phyloP scores from a whole-genome alignment of 805 yeast genomes.

The Hanseniaspora hatyaiensis region DNA sequence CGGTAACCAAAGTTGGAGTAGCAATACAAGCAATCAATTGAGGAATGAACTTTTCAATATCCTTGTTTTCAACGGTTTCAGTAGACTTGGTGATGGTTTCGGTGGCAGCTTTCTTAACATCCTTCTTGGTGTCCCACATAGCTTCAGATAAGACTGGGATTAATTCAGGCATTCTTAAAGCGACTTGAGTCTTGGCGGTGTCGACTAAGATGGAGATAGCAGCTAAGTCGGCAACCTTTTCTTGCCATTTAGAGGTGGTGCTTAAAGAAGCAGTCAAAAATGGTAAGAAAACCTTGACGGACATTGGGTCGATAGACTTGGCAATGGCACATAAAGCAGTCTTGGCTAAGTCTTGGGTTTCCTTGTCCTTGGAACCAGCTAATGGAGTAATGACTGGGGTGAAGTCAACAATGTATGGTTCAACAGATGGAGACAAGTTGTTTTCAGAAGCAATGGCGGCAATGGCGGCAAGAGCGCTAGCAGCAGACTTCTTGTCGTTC shows the following conservation, averaged over 20 bases:
- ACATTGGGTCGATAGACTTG: constrained; percentile 75
- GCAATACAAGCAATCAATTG: constrained; percentile 94
- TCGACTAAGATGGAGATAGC: constrained; percentile 82
- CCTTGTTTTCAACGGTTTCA: constrained; percentile 97
- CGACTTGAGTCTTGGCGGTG: constrained; percentile 88
- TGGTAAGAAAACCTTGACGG: constrained; percentile 85
- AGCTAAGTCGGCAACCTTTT: constrained; percentile 81
- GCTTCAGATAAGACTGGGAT: constrained; percentile 97
- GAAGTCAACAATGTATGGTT: constrained; percentile 82
- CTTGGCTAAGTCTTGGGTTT: constrained; percentile 60
- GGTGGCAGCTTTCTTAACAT: constrained; percentile 93
- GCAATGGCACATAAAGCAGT: constrained; percentile 69
- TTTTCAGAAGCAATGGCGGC: constrained; percentile 70
- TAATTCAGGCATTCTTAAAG: constrained; percentile 98
- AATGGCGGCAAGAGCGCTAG: constrained; percentile 76
- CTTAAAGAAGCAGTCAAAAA: constrained; percentile 57
- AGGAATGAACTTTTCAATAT: constrained; percentile 98
- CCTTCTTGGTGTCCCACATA: constrained; percentile 99
- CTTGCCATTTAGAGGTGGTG: constrained; percentile 88
- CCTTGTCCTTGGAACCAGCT: constrained; percentile 85
- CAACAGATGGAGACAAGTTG: constrained; percentile 80
- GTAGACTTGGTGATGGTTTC: constrained; percentile 92
- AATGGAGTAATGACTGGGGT: constrained; percentile 58
- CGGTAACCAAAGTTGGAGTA: constrained; percentile 93
- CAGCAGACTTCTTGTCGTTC: constrained; percentile 67